A percentile compares a stretch with the other conserved stretches of the same genome.
Evolutionary conservation across 1,284 basidiomycete genomes (phyloP).

Genomic region (Ceratobasidium sp.): DNA sequence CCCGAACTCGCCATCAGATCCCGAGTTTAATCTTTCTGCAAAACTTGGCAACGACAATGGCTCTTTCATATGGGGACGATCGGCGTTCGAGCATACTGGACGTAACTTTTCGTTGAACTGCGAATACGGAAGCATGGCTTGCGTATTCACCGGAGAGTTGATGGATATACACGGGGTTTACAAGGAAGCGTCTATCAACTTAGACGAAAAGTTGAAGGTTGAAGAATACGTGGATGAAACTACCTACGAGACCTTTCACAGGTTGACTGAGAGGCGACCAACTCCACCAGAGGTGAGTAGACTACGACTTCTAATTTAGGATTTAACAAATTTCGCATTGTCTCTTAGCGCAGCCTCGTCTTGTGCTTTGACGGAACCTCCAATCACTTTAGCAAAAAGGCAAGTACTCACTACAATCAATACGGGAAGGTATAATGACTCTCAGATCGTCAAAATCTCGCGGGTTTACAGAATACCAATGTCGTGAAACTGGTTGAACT

Average conservation of each 20-base stretch:
- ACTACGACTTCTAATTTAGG: background rate
- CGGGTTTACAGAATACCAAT: slow-evolving; percentile 14
- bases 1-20: slow-evolving; percentile 1
- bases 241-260: slow-evolving; percentile 15
- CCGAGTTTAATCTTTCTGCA: slow-evolving; percentile 23
- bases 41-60: slow-evolving; percentile 33
- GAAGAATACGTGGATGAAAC: slow-evolving; percentile 10
- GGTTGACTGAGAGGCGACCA: background rate
- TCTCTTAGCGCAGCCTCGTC: slow-evolving; percentile 38
- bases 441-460: background rate
- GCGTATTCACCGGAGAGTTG: background rate
- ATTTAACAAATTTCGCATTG: background rate
- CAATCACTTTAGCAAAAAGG: slow-evolving; percentile 42
- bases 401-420: background rate
- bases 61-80: slow-evolving; percentile 5
- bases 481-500: slow-evolving; percentile 41
- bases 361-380: slow-evolving; percentile 47
- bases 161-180: background rate
- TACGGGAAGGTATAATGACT: too few species aligned
- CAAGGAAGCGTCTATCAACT: background rate
- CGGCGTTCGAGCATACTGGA: background rate
- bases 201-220: slow-evolving; percentile 14
- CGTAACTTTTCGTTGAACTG: slow-evolving; percentile 5
- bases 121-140: background rate
- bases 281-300: slow-evolving; percentile 10